These are phyloP conservation scores for Melaleuca alternifolia DNA, from an alignment of 345 rosid species.

Conservation along the genomic window DNA sequence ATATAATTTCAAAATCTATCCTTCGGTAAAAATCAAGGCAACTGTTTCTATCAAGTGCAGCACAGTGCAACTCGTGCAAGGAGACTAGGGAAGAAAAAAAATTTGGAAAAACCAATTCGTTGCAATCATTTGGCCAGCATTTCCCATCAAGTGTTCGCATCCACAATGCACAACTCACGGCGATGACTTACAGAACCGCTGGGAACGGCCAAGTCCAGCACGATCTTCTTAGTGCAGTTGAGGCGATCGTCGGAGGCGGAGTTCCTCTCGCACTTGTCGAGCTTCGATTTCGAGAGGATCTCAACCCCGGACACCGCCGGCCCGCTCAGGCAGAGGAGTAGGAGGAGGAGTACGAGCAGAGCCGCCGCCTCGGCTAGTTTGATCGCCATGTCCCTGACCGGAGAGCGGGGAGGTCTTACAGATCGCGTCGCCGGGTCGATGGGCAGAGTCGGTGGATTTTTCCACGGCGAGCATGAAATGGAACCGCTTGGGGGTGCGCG, in stretches of 20 bases:
- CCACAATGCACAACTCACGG: neutral
- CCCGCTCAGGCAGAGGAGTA: neutral
- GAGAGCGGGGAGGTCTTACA: neutral
- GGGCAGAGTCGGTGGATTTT: neutral
- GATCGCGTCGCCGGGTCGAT: neutral
- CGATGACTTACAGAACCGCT: conserved; percentile 44
- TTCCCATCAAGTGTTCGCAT: neutral
- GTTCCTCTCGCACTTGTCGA: conserved; percentile 43
- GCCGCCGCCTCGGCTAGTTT: neutral
- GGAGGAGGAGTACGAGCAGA: neutral
- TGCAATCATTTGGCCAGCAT: neutral
- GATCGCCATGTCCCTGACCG: neutral
- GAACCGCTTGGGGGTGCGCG: neutral
- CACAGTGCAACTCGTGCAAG: neutral
- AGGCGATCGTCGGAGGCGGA: conserved; percentile 15
- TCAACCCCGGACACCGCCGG: conserved; percentile 10
- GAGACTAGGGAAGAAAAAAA: neutral
- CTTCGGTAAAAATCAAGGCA: neutral
- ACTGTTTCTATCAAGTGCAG: neutral
- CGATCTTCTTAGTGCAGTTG: conserved; percentile 50
- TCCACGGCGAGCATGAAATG: neutral
- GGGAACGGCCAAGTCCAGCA: conserved; percentile 55
- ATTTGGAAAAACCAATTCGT: neutral
- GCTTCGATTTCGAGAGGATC: conserved; percentile 66
- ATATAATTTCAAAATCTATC: neutral